A percentile compares a stretch with the other conserved stretches of the same genome.
These are phyloP conservation scores for Sphenostylis stenocarpa DNA, from an alignment of 306 rosid genomes.

Conservation along the genomic window DNA sequence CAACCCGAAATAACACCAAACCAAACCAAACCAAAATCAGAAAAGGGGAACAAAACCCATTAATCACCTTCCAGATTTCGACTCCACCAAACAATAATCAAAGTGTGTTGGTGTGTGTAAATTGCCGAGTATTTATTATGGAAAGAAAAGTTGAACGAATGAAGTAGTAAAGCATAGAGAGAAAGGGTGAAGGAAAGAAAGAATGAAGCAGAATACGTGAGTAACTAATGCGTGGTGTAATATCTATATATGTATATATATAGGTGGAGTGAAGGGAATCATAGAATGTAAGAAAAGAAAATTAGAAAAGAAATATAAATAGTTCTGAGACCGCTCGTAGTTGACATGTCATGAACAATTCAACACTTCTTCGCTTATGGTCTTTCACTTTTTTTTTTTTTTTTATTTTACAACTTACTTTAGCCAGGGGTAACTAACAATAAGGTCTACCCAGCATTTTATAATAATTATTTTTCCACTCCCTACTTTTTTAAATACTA, in stretches of 20 bases:
- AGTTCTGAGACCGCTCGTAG: background rate
- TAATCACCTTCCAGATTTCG: slow-evolving; percentile 37
- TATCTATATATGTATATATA: background rate
- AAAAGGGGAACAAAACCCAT: slow-evolving; percentile 35
- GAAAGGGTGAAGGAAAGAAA: background rate
- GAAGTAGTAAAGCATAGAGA: slow-evolving; percentile 13
- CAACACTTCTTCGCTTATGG: background rate
- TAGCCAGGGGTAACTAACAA: too few species aligned
- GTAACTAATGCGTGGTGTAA: background rate
- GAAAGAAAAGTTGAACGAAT: slow-evolving; percentile 34
- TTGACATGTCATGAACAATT: slow-evolving; percentile 11
- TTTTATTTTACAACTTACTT: background rate
- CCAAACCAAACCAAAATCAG: slow-evolving; percentile 29
- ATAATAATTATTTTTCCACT: too few species aligned
- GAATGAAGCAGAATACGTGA: slow-evolving; percentile 1
- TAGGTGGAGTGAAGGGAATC: slow-evolving; percentile 12
- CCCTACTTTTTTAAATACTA: too few species aligned
- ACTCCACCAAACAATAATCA: slow-evolving; percentile 35
- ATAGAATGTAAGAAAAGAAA: background rate
- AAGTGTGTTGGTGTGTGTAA: slow-evolving; percentile 17
- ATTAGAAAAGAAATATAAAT: background rate
- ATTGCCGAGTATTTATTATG: slow-evolving; percentile 43
- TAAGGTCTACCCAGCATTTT: too few species aligned
- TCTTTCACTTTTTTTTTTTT: background rate
- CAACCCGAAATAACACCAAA: background rate